Evolutionary conservation across 75 land plant genomes (phyloP), one percentile per base, ranked within the genome.

Genomic region (Pseudotsuga menziesii): DNA sequence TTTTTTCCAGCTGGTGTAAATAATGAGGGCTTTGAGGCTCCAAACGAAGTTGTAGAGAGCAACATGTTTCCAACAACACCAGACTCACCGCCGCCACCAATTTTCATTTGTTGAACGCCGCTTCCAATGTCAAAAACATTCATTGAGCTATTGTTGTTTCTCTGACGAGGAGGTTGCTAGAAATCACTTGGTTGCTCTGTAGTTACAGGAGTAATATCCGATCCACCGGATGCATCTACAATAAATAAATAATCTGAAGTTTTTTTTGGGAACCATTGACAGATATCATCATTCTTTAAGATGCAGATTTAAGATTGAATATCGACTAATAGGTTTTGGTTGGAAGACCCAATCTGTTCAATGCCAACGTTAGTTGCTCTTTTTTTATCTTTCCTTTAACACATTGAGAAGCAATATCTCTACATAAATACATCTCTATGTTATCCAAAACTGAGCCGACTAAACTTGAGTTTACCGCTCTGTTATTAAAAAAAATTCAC

Each of bases 181-280:
- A 94, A 79, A 60, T 92, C 91, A 57, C 85, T 88, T 61, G 88
- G 76, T 56, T 82, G 77, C 58, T 94, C 98, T 89, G 97, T 94
- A 90, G 97, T 91, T 78, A 79, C 80, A 77, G 97, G 92, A 84
- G 90, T 83, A 76, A 83, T 78, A 83, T 81, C 69, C 66, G 81
- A 81, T 75, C 84, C 75, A 60, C 54, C 76, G 19, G 66, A 77
- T 44, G 25, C 66, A 82, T 87, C 96, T 91, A 91, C 93, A 79
- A 77, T 60, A 84, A 73, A 77, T 93, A 82, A 89, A 88, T 90
- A 76, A 84, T 80, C 88, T 87, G 81, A 75, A 75, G 55, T 57
- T 77, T 71, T 81, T 82, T 85, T 75, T 67, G 80, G 71, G 58
- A 56, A 48, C 3, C 56, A 25, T 7, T 76, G 22, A 22, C 75